phyloP scores from a whole-genome alignment of 163 green algal species.

The Scenedesmus sp. region DNA sequence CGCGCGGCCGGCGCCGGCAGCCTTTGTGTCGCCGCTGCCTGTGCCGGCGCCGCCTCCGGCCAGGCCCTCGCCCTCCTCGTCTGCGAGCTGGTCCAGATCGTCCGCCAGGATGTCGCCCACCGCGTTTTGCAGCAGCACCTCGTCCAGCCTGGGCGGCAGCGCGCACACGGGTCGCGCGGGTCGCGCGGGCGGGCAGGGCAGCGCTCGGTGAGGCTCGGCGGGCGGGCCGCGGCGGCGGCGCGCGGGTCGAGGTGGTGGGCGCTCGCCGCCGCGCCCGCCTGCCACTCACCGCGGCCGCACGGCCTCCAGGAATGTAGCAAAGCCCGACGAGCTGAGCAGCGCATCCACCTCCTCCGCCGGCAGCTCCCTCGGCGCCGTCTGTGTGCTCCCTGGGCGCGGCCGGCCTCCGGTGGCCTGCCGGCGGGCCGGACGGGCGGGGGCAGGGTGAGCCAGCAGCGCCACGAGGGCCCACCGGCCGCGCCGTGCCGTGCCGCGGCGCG shows the following conservation, averaged over 20 bases:
- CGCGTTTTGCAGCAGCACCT: slow-evolving; percentile 86
- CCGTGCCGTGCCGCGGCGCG: neutral
- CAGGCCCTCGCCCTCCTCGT: slow-evolving; percentile 69
- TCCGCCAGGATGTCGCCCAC: slow-evolving; percentile 78
- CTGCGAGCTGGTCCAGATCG: slow-evolving; percentile 75
- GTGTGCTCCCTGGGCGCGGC: neutral
- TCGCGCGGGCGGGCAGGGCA: too few relatives aligned
- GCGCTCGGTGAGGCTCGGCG: too few relatives aligned
- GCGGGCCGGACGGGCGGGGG: neutral
- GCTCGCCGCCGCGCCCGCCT: too few relatives aligned
- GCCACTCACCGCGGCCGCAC: slow-evolving; percentile 17
- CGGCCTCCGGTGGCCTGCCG: slow-evolving; percentile 29
- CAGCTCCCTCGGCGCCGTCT: slow-evolving; percentile 29
- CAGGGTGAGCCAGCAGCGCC: neutral
- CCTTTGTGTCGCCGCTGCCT: neutral
- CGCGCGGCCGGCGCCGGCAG: slow-evolving; percentile 34
- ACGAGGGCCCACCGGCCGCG: neutral
- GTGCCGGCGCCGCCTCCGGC: neutral
- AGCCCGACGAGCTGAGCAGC: neutral
- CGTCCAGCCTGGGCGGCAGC: slow-evolving; percentile 74
- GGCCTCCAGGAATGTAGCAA: slow-evolving; percentile 27
- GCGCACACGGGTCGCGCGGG: too few relatives aligned
- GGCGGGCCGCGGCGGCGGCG: too few relatives aligned
- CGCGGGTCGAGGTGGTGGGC: too few relatives aligned
- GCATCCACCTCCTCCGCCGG: slow-evolving; percentile 10